Conservation (phyloP, 2,329 filamentous ascomycete species). For the Peltaster fructicola region DNA sequence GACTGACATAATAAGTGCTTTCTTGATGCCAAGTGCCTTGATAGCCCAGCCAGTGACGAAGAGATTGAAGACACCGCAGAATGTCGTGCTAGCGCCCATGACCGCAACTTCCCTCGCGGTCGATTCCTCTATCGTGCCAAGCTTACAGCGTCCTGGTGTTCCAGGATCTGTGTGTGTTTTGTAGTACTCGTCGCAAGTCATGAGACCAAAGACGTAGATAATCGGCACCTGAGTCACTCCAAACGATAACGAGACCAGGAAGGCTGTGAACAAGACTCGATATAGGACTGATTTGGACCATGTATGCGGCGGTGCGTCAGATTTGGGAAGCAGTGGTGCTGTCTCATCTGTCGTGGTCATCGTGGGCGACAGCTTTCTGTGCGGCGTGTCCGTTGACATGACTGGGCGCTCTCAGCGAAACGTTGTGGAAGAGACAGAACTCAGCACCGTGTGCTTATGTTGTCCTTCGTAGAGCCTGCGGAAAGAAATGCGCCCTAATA, state of each 20-base stretch:
- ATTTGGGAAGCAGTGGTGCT: not conserved
- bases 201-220: constrained; percentile 50
- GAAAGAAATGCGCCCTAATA: no score
- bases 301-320: constrained; percentile 3
- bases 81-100: constrained; percentile 47
- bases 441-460: no score
- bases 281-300: constrained; percentile 18
- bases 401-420: no score
- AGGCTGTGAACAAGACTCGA: constrained; percentile 39
- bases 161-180: constrained; percentile 34
- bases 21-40: constrained; percentile 46
- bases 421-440: no score
- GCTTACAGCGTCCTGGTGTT: constrained; percentile 35
- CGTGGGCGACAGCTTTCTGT: no score
- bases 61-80: constrained; percentile 50
- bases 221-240: constrained; percentile 33
- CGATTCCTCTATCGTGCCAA: constrained; percentile 44
- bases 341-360: constrained; percentile 1
- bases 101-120: constrained; percentile 48
- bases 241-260: constrained; percentile 39
- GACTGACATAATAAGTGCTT: constrained; percentile 44
- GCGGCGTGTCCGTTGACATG: no score
- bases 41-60: constrained; percentile 51
- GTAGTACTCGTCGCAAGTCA: constrained; percentile 57
- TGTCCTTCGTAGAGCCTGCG: no score